These are phyloP conservation scores for Spirogloea muscicola DNA, from an alignment of 139 green algal species.

Conservation along the genomic window DNA sequence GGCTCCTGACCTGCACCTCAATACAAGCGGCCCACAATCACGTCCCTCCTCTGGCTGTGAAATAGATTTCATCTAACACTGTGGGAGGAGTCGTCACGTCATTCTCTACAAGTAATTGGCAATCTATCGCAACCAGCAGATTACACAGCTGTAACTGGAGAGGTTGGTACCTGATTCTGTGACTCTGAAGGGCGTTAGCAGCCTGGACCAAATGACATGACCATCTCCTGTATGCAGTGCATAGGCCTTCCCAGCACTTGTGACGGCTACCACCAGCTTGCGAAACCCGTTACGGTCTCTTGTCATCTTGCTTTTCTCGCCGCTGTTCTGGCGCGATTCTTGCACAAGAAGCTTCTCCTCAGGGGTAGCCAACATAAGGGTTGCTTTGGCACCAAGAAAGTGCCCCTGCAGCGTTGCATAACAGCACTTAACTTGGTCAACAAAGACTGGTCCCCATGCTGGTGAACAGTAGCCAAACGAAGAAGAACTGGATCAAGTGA, in stretches of 20 bases:
- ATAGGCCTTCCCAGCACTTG: slow-evolving; percentile 61
- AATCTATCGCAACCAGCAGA: neutral
- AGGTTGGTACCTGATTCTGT: too few species aligned
- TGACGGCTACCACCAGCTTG: slow-evolving; percentile 66
- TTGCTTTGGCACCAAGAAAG: slow-evolving; percentile 21
- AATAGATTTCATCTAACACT: too few species aligned
- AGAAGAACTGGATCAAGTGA: too few species aligned
- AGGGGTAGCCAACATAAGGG: slow-evolving; percentile 11
- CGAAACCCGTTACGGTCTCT: slow-evolving; percentile 75
- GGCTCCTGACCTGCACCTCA: too few species aligned
- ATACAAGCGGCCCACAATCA: too few species aligned
- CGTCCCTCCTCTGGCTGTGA: too few species aligned
- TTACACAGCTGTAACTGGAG: too few species aligned
- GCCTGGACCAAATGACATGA: slow-evolving; percentile 66
- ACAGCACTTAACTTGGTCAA: too few species aligned
- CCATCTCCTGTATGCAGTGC: slow-evolving; percentile 88
- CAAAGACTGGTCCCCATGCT: neutral
- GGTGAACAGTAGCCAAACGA: neutral
- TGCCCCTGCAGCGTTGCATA: slow-evolving; percentile 24
- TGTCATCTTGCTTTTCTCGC: slow-evolving; percentile 12
- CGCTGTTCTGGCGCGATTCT: neutral
- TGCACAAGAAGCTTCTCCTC: slow-evolving; percentile 13
- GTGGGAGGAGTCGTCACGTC: too few species aligned
- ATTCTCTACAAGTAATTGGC: neutral
- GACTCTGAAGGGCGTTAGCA: slow-evolving; percentile 11